Evolutionary conservation across 2,329 filamentous ascomycete species (phyloP).

Genomic region (Capronia epimyces): DNA sequence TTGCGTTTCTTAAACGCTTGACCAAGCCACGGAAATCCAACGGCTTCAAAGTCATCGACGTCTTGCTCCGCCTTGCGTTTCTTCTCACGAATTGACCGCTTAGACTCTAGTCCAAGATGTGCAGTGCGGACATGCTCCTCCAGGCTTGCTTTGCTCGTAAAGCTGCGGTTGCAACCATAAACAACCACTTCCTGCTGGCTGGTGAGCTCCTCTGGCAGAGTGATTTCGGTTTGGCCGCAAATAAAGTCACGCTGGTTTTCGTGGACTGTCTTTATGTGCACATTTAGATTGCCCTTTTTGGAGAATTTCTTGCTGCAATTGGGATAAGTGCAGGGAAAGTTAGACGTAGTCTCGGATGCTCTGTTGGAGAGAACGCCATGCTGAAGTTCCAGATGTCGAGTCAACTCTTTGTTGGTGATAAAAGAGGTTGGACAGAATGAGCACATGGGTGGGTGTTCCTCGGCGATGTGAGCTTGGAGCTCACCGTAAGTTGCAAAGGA

Average conservation of each 20-base stretch:
- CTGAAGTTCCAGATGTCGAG: constrained; percentile 70
- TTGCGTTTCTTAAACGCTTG: constrained; percentile 21
- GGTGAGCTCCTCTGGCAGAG: constrained; percentile 51
- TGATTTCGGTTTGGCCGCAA: constrained; percentile 67
- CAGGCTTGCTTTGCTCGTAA: constrained; percentile 70
- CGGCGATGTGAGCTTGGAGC: constrained; percentile 67
- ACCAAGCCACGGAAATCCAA: neutral
- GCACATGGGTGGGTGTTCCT: constrained; percentile 67
- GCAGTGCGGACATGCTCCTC: constrained; percentile 80
- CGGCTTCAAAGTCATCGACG: constrained; percentile 18
- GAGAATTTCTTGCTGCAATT: constrained; percentile 75
- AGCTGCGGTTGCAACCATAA: constrained; percentile 68
- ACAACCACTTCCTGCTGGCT: constrained; percentile 53
- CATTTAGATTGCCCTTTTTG: constrained; percentile 73
- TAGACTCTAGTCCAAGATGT: constrained; percentile 60
- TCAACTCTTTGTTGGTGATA: constrained; percentile 60
- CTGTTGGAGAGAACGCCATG: constrained; percentile 51
- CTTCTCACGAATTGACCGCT: constrained; percentile 36
- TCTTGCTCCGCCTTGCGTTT: constrained; percentile 39
- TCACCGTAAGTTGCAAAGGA: constrained; percentile 68
- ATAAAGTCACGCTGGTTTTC: constrained; percentile 66
- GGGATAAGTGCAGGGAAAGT: constrained; percentile 54
- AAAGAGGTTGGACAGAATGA: constrained; percentile 67
- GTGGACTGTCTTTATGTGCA: constrained; percentile 72
- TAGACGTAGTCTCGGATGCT: constrained; percentile 46